Conservation (phyloP, 2,329 filamentous ascomycete genomes). For the Lasiodiplodia theobromae region DNA sequence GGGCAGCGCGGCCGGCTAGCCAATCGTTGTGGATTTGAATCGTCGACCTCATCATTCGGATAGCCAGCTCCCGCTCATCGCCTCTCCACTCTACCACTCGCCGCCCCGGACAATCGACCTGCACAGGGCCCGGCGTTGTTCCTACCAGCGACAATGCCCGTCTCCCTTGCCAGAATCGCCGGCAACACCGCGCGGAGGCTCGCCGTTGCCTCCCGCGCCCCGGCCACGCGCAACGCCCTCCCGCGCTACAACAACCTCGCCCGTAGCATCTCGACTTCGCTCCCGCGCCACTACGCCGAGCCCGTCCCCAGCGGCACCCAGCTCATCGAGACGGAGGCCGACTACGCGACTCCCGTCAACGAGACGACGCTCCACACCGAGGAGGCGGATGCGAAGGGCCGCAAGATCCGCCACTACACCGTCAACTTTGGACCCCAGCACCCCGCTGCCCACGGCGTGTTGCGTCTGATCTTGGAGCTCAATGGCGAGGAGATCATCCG, state of each 20-base stretch:
- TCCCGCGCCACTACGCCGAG: constrained; percentile 68
- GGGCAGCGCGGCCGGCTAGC: constrained; percentile 1
- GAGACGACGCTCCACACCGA: constrained; percentile 55
- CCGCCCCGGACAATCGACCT: constrained; percentile 20
- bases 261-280: constrained; percentile 72
- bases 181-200: constrained; percentile 74
- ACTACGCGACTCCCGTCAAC: constrained; percentile 62
- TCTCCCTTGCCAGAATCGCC: constrained; percentile 74
- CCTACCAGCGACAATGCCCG: constrained; percentile 66
- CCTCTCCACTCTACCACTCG: constrained; percentile 30
- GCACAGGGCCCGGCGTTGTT: constrained; percentile 34
- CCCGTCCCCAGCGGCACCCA: constrained; percentile 56
- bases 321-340: constrained; percentile 58
- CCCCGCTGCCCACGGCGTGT: constrained; percentile 96
- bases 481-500: constrained; percentile 98
- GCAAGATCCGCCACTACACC: constrained; percentile 98
- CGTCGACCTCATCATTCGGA: constrained; percentile 24
- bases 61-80: constrained; percentile 20
- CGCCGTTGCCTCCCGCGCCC: constrained; percentile 62
- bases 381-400: constrained; percentile 58
- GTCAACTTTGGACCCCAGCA: constrained; percentile 99
- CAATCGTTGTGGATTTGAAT: constrained; percentile 20
- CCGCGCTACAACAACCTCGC: constrained; percentile 53
- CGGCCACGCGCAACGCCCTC: constrained; percentile 48
- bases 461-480: constrained; percentile 95